Base-by-base conservation (phyloP, 371 early-diverging fungal species). In the Mortierella sp. region DNA sequence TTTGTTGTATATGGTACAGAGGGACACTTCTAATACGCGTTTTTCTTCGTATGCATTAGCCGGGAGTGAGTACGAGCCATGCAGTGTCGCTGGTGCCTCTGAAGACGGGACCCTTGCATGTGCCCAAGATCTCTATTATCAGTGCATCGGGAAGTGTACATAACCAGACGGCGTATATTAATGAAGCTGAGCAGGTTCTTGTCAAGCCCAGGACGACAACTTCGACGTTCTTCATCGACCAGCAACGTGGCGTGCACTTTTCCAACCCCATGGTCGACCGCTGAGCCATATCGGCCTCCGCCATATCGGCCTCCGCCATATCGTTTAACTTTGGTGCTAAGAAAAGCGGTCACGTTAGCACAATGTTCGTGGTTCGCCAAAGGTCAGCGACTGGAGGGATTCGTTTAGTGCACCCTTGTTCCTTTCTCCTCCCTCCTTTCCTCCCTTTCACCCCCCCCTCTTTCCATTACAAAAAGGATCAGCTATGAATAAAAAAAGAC, bases 191-290 rank as follows among this genome's bases (percentile, higher is more conserved):
- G 79, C 93, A 93, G 72, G 88, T 94, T 24, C 88, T 94, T 71
- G 90, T 94, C 41, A 90, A 92, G 55, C 93, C 94, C 8, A 90
- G 92, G 79, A 92, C 92, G 18, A 92, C 89, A 29, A 91, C 93
- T n/a, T 93, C 93, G 3, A 93, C 93, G 1, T 94, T 94, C 71
- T 92, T 94, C 78, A 90, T 94, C 29, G 94, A 94, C 73, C 93
- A 94, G 71, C 93, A 92, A 63, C 91, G 92, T 63, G 88, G 93
- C 18, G 83, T 88, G 35, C 87, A 88, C 46, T 77, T 84, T 48
- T 56, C 84, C 18, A 71, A 70, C 75, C 72, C 56, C 71, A 78
- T 75, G 79, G 54, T 75, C 0, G 83, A 78, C 21, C 78, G 78
- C 46, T 82, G 41, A 65, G 21, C 54, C 6, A 11, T 41, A 4